Conservation (phyloP, 257 asterid genomes). For the Anisodus acutangulus region DNA sequence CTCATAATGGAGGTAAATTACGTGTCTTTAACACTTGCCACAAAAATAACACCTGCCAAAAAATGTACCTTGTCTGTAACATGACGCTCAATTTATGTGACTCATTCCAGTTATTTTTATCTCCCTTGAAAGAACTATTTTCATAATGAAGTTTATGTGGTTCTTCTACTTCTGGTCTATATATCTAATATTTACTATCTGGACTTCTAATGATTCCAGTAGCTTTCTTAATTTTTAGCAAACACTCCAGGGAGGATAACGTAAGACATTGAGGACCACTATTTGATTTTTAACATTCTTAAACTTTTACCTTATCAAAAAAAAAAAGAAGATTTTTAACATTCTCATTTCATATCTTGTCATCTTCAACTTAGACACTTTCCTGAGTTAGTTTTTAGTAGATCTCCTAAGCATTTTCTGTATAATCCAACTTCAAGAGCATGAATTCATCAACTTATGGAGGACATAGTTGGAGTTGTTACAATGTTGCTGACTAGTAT, state of each 20-base stretch:
- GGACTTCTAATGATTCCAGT: not conserved
- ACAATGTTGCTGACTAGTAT: not conserved
- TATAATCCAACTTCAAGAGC: not conserved
- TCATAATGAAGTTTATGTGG: not conserved
- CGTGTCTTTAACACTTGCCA: not conserved
- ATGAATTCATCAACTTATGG: not conserved
- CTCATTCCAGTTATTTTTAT: not conserved
- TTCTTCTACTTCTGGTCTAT: not conserved
- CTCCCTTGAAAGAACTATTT: not conserved
- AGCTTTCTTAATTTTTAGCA: not conserved
- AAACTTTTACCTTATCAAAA: too few species aligned
- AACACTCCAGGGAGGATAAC: not conserved
- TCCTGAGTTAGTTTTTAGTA: not conserved
- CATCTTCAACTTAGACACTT: not conserved
- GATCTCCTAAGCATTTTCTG: not conserved
- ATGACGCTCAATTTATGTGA: not conserved
- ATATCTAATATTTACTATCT: not conserved
- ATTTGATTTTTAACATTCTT: not conserved
- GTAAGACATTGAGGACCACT: not conserved
- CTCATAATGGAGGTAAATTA: slow-evolving; percentile 84
- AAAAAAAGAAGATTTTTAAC: too few species aligned
- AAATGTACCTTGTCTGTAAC: not conserved
- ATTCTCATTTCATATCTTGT: not conserved
- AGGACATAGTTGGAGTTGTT: not conserved
- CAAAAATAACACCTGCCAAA: not conserved